These are phyloP conservation scores for Lepidopterella palustris DNA, from an alignment of 495 filamentous ascomycete species.

Conservation along the genomic window DNA sequence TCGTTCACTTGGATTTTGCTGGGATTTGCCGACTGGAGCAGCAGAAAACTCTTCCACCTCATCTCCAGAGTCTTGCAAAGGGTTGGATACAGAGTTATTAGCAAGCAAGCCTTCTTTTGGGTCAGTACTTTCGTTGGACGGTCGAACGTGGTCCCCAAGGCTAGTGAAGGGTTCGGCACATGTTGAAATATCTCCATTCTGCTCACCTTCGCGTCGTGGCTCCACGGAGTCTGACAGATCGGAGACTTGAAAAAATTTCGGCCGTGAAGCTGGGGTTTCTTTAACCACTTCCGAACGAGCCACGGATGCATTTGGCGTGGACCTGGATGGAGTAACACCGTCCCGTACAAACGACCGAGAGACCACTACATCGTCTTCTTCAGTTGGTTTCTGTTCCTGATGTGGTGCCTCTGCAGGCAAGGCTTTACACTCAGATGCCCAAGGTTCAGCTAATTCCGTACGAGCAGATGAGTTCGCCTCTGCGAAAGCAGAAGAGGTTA, in stretches of 20 bases:
- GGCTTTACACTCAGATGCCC: not conserved
- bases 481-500: conserved; percentile 13
- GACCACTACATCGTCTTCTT: not conserved
- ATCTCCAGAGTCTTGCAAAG: not conserved
- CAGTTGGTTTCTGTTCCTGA: not conserved
- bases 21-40: not conserved
- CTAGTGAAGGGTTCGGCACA: not conserved
- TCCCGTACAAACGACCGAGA: not conserved
- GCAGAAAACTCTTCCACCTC: not conserved
- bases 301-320: conserved; percentile 10
- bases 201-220: not conserved
- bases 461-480: conserved; percentile 16
- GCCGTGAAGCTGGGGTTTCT: conserved; percentile 16
- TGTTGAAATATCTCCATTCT: not conserved
- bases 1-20: not conserved
- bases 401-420: not conserved
- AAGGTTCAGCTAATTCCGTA: conserved; percentile 5
- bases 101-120: not conserved
- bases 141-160: not conserved
- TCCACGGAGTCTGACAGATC: not conserved
- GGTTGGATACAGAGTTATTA: not conserved
- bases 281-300: conserved; percentile 15
- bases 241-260: not conserved
- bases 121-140: not conserved
- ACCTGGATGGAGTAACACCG: not conserved